These are phyloP conservation scores for Chalara sp. DNA, from an alignment of 2,329 filamentous ascomycete genomes.

Conservation along the genomic window DNA sequence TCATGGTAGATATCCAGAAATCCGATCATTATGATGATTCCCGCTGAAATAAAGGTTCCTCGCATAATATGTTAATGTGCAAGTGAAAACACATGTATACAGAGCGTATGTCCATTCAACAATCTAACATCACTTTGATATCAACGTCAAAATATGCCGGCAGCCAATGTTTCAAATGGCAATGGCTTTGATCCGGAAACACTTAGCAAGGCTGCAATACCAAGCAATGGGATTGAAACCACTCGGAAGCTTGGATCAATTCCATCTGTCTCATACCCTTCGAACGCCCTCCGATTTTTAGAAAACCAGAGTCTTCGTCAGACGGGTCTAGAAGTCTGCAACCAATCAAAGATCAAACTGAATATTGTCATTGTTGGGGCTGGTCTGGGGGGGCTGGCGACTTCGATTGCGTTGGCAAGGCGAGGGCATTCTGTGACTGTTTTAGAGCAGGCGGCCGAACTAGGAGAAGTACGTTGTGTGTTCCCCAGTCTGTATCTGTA, in stretches of 20 bases:
- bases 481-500: neutral
- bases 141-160: neutral
- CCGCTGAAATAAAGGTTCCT: neutral
- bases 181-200: neutral
- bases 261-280: slow-evolving; percentile 1
- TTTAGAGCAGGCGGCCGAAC: slow-evolving; percentile 4
- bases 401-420: slow-evolving; percentile 5
- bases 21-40: neutral
- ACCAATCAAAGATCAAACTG: slow-evolving; percentile 7
- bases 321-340: neutral
- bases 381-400: slow-evolving; percentile 6
- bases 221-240: neutral
- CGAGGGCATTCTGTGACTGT: slow-evolving; percentile 5
- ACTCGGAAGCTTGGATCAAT: neutral
- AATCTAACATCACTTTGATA: neutral
- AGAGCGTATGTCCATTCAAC: neutral
- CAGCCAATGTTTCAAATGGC: neutral
- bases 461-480: slow-evolving; percentile 27
- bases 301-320: neutral
- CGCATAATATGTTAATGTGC: neutral
- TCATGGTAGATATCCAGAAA: neutral
- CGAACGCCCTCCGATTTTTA: slow-evolving; percentile 8
- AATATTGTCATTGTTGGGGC: slow-evolving; percentile 29
- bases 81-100: no score
- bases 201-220: neutral